These are phyloP conservation scores for Tetradesmus obliquus DNA, from an alignment of 139 green algal species.

Conservation along the genomic window DNA sequence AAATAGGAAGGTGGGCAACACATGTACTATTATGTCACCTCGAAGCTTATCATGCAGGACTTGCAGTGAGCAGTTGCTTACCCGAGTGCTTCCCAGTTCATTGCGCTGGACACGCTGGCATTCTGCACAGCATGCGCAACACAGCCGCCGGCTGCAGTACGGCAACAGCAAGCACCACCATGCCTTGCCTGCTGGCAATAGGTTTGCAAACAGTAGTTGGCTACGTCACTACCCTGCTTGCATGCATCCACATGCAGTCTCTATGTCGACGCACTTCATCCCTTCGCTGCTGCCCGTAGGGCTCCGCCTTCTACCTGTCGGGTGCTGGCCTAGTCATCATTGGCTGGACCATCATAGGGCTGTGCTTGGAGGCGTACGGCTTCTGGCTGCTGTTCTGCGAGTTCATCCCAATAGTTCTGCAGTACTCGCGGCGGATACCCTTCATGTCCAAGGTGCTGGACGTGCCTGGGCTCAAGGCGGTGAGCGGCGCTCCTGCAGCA, in stretches of 20 bases:
- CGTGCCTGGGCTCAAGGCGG: slow-evolving; percentile 81
- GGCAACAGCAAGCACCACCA: too few species aligned
- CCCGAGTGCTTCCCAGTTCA: too few species aligned
- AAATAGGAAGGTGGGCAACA: slow-evolving; percentile 80
- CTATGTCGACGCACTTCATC: neutral
- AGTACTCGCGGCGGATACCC: slow-evolving; percentile 86
- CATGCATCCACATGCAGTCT: neutral
- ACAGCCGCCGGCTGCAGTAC: too few species aligned
- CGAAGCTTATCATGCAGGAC: neutral
- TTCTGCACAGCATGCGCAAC: too few species aligned
- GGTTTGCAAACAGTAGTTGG: neutral
- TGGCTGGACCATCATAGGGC: slow-evolving; percentile 89
- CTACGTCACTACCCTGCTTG: neutral
- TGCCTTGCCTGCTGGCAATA: too few species aligned
- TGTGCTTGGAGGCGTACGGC: slow-evolving; percentile 91
- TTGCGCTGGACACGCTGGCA: too few species aligned
- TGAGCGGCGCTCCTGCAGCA: slow-evolving; percentile 48
- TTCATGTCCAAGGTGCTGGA: slow-evolving; percentile 85
- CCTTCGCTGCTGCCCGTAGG: slow-evolving; percentile 55
- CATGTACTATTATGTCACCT: neutral
- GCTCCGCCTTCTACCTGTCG: slow-evolving; percentile 87
- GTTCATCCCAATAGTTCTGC: slow-evolving; percentile 94
- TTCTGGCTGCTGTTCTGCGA: slow-evolving; percentile 96
- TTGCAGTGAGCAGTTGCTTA: too few species aligned
- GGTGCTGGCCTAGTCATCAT: slow-evolving; percentile 88